phyloP scores from a whole-genome alignment of 352 stramenopile species.

The Blastocystis sp. region DNA sequence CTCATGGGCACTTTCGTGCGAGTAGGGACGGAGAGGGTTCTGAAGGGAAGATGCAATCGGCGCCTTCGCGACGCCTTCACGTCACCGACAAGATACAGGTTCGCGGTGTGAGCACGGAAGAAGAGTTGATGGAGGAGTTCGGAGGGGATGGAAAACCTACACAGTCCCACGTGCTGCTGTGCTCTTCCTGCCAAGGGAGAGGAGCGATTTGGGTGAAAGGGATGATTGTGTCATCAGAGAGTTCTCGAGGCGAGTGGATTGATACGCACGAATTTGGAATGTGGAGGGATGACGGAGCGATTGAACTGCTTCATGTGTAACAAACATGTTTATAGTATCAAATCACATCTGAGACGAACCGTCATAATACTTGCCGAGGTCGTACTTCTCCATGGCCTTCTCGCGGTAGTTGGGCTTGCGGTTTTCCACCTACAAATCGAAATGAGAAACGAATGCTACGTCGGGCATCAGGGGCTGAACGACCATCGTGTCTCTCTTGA shows the following conservation, averaged over 20 bases:
- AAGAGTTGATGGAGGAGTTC: background rate
- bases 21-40: background rate
- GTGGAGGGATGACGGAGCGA: slow-evolving; percentile 28
- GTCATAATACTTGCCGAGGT: background rate
- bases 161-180: background rate
- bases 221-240: background rate
- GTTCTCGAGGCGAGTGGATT: background rate
- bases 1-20: background rate
- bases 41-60: background rate
- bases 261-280: background rate
- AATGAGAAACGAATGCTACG: no score
- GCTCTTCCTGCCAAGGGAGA: slow-evolving; percentile 15
- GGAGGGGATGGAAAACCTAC: background rate
- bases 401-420: background rate
- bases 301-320: slow-evolving; percentile 41
- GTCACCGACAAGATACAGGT: background rate
- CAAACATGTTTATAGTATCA: background rate
- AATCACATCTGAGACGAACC: background rate
- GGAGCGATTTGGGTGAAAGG: background rate
- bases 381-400: slow-evolving; percentile 22
- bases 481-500: background rate
- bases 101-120: background rate
- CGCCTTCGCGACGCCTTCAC: background rate
- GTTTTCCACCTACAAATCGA: background rate
- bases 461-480: background rate